phyloP scores from a whole-genome alignment of 75 land plant species.

The Cupressus sempervirens region DNA sequence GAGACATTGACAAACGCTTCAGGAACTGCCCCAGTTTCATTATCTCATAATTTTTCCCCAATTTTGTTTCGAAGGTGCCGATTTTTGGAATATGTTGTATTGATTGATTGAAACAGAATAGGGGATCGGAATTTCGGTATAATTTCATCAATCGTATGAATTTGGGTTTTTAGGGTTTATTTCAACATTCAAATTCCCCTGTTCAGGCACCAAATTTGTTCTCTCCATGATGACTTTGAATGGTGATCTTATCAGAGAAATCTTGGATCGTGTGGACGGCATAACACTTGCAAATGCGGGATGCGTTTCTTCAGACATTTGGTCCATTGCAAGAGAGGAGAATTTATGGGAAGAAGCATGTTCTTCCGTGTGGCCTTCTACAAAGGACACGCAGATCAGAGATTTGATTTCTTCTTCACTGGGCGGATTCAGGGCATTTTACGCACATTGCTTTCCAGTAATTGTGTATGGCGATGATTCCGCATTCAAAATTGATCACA shows the following conservation, averaged over 20 bases:
- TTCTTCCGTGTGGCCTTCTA: slow-evolving; percentile 68
- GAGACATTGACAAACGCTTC: too few relatives aligned
- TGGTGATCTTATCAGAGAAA: slow-evolving; percentile 61
- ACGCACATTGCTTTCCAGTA: slow-evolving; percentile 24
- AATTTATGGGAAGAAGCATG: slow-evolving; percentile 67
- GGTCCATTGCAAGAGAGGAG: slow-evolving; percentile 48
- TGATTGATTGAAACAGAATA: too few relatives aligned
- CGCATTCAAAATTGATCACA: background rate
- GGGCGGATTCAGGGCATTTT: slow-evolving; percentile 66
- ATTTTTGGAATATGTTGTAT: too few relatives aligned
- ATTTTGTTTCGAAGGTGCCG: too few relatives aligned
- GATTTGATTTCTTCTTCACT: slow-evolving; percentile 37
- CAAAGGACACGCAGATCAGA: slow-evolving; percentile 43
- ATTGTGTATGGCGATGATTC: background rate
- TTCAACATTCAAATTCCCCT: too few relatives aligned
- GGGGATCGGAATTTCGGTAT: too few relatives aligned
- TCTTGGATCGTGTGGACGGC: slow-evolving; percentile 67
- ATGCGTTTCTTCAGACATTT: slow-evolving; percentile 53
- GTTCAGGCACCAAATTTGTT: too few relatives aligned
- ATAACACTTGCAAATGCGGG: slow-evolving; percentile 66
- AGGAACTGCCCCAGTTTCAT: too few relatives aligned
- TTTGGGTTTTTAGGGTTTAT: too few relatives aligned
- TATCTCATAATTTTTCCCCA: too few relatives aligned
- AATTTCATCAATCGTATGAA: too few relatives aligned
- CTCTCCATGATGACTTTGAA: slow-evolving; percentile 25